These are phyloP conservation scores for Capsicum baccatum DNA, from an alignment of 257 asterid genomes.

Conservation along the genomic window DNA sequence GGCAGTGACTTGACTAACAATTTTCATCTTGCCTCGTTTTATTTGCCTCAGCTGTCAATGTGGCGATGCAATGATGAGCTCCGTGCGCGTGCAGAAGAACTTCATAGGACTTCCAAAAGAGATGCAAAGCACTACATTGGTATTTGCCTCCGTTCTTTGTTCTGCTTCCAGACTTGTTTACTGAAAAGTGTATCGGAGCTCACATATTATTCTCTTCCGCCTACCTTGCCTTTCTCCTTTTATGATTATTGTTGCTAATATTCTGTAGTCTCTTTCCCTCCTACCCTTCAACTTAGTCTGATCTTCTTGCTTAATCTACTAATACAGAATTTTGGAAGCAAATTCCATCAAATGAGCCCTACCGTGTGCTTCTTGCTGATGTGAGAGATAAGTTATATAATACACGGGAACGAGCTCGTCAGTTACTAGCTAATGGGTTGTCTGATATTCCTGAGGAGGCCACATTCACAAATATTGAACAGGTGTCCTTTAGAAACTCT, in stretches of 20 bases:
- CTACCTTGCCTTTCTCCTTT: not conserved
- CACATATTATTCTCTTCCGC: too few relatives aligned
- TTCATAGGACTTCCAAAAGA: slow-evolving; percentile 72
- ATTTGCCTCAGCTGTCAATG: slow-evolving; percentile 75
- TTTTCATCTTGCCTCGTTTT: not conserved
- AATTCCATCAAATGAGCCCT: slow-evolving; percentile 86
- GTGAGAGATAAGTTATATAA: slow-evolving; percentile 91
- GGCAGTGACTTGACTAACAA: not conserved
- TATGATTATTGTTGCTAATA: not conserved
- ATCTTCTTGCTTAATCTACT: slow-evolving; percentile 24
- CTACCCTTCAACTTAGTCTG: not conserved
- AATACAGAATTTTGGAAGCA: slow-evolving; percentile 91
- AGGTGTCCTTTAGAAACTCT: slow-evolving; percentile 51
- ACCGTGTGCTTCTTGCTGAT: slow-evolving; percentile 92
- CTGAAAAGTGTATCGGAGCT: not conserved
- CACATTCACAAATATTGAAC: slow-evolving; percentile 67
- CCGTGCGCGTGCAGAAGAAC: slow-evolving; percentile 68
- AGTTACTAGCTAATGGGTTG: slow-evolving; percentile 62
- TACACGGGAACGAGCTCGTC: slow-evolving; percentile 95
- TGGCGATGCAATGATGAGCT: slow-evolving; percentile 99
- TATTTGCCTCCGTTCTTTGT: slow-evolving; percentile 26
- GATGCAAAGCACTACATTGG: slow-evolving; percentile 90
- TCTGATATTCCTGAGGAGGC: slow-evolving; percentile 79
- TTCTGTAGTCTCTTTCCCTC: not conserved
- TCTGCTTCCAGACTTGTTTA: not conserved